Base-by-base conservation (phyloP, 2,329 filamentous ascomycete species). In the Claviceps digitariae region DNA sequence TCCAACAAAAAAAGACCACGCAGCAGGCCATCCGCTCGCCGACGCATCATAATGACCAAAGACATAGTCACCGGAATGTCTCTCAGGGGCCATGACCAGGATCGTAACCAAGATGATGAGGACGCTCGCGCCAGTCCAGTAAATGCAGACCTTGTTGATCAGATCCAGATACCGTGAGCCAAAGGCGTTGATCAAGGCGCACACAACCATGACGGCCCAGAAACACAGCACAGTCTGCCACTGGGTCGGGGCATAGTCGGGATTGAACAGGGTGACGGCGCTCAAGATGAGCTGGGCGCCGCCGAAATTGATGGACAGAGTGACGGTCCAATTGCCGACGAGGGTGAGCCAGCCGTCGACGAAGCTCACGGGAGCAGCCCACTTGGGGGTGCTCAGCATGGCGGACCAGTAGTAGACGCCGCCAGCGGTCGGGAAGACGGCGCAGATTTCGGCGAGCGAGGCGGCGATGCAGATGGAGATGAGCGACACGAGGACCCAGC, bases 181-280 rank as follows among this genome's bases (percentile, higher is more conserved):
- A 58, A 87, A 84, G 7, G 81, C 79, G 58, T 88, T 89, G 65
- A 88, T 72, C 52, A 79, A 55, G 56, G 86, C 82, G 45, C 82
- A 83, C 20, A 78, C 68, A 34, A 83, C 56, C 56, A 81, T 84
- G 61, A 83, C 82, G 20, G 72, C 83, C 60, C 85, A 78, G 66
- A 88, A 89, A 58, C 87, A 84, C 47, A 88, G 69, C 62, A 89
- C 87, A 53, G 86, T 83, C 65, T 89, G 84, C 82, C 84, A 88
- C 23, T 76, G 62, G 58, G 83, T 69, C 3, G 79, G 61, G 43
- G 74, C 71, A 61, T 82, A 88, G 56, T 69, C 72, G 4, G 80
- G 72, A 59, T 85, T 70, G 64, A 83, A 79, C 53, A 89, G 69
- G n/a, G 78, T 74, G 54, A 87, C 83, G 51, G 85, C 75, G 51